Evolutionary conservation across 768 basidiomycete species (phyloP).

Genomic region (Amanita polypyramis): DNA sequence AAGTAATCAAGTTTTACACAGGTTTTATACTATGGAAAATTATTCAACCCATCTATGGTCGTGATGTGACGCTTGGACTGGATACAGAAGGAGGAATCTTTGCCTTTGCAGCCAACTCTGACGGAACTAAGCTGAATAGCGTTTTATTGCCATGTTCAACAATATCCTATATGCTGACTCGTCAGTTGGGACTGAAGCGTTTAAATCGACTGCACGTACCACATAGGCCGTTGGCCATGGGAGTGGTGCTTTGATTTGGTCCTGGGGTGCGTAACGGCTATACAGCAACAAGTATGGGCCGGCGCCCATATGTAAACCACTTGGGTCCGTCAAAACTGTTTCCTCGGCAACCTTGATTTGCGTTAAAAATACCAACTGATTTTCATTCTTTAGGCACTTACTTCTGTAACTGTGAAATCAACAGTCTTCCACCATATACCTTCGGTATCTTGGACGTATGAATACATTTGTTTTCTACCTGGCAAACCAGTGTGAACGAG

Average conservation of each 20-base stretch:
- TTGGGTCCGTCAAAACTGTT: slow-evolving; percentile 52
- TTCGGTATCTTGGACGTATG: slow-evolving; percentile 56
- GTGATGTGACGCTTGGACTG: neutral
- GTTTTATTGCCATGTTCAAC: slow-evolving; percentile 25
- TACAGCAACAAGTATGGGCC: slow-evolving; percentile 78
- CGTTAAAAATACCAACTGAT: neutral
- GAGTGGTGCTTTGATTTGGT: slow-evolving; percentile 23
- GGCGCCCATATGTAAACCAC: slow-evolving; percentile 64
- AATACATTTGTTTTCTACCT: slow-evolving; percentile 69
- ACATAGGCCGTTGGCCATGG: slow-evolving; percentile 27
- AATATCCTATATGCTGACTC: slow-evolving; percentile 16
- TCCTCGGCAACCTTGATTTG: slow-evolving; percentile 55
- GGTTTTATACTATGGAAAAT: neutral
- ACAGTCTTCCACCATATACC: slow-evolving; percentile 76
- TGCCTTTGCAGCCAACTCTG: slow-evolving; percentile 20
- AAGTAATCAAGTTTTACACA: neutral
- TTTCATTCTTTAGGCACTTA: slow-evolving; percentile 12
- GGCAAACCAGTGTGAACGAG: slow-evolving; percentile 70
- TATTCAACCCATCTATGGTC: too few species aligned
- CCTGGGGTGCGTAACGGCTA: slow-evolving; percentile 29
- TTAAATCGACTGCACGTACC: slow-evolving; percentile 14
- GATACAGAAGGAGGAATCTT: slow-evolving; percentile 1
- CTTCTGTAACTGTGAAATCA: slow-evolving; percentile 61
- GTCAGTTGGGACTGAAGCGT: neutral
- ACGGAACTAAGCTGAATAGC: slow-evolving; percentile 22